Base-by-base conservation (phyloP, 1,139 yeast genomes). In the Suhomyces maxii region DNA sequence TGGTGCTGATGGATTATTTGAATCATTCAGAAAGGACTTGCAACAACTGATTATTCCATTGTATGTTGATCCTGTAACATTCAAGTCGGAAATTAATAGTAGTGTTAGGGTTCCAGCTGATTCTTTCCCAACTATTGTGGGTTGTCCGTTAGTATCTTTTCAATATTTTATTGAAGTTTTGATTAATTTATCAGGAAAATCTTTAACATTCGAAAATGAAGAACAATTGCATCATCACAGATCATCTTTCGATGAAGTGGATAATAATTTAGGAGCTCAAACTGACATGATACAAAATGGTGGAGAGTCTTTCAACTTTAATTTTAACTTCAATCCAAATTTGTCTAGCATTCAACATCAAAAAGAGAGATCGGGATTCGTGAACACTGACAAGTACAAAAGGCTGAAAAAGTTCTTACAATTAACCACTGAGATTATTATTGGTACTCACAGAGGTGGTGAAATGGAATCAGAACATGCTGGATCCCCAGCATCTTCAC, bases 101-200 rank as follows among this genome's bases (percentile, higher is more conserved):
- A 79, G 81, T 40, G 66, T 90, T 25, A 72, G 84, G 51, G 83
- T 90, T 0, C 97, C 97, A 0, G 81, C 88, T 0, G 97, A 90
- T 56, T 83, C 89, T 0, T 89, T 90, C 61, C 95, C 97, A 0
- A 87, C 96, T 0, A 86, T 89, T 11, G 77, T 80, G 36, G 88
- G 88, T 2, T 82, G 89, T 49, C 84, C 84, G 1, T 69, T 85
- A 42, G 89, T 89, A 6, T 79, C 90, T 2, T 90, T 90, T 64
- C 95, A 88, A 58, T 90, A 90, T 61, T 88, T 86, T 59, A 72
- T 90, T 13, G 97, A 90, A 61, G 93, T 86, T 1, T 76, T 89
- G 47, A 81, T 87, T 25, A 90, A 89, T 58, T 67, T 90, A 37
- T 71, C 77, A 2, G 80, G 80, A 2, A 74, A 72, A 53, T 57